Evolutionary conservation across 164 flowering plant genomes (phyloP).

Genomic region (Sextonia rubra): DNA sequence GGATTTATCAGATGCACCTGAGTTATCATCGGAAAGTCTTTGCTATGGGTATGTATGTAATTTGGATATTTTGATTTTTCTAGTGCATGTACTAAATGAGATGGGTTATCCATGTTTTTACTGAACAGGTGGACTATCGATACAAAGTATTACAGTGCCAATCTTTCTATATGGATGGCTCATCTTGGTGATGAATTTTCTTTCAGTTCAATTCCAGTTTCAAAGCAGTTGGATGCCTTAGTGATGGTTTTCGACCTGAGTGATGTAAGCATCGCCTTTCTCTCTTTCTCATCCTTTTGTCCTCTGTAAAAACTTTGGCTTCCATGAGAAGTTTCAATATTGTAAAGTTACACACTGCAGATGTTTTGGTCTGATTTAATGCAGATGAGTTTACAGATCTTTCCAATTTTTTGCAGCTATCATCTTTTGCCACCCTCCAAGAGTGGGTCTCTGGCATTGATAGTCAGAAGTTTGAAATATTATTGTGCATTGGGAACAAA

Average conservation of each 20-base stretch:
- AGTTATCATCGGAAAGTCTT: slow-evolving; percentile 38
- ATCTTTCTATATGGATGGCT: slow-evolving; percentile 76
- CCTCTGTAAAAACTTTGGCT: neutral
- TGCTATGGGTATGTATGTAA: slow-evolving; percentile 17
- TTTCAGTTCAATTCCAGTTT: slow-evolving; percentile 30
- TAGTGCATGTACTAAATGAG: neutral
- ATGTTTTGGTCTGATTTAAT: neutral
- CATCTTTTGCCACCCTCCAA: slow-evolving; percentile 57
- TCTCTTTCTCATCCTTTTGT: neutral
- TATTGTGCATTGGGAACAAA: slow-evolving; percentile 89
- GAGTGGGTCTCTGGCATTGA: slow-evolving; percentile 66
- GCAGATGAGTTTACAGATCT: neutral
- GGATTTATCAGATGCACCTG: slow-evolving; percentile 58
- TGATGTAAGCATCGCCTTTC: slow-evolving; percentile 41
- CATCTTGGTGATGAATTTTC: slow-evolving; percentile 67
- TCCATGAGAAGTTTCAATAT: neutral
- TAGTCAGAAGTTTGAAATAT: slow-evolving; percentile 60
- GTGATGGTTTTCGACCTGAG: slow-evolving; percentile 88
- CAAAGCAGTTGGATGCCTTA: slow-evolving; percentile 51
- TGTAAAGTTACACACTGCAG: neutral
- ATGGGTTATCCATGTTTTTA: neutral
- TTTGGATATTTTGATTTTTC: neutral
- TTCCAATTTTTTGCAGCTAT: slow-evolving; percentile 42
- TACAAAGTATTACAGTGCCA: slow-evolving; percentile 88
- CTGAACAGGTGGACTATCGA: slow-evolving; percentile 70